Evolutionary conservation across 1,284 basidiomycete genomes (phyloP), one percentile per base, ranked within the genome.

Genomic region (Pseudozyma sp.): DNA sequence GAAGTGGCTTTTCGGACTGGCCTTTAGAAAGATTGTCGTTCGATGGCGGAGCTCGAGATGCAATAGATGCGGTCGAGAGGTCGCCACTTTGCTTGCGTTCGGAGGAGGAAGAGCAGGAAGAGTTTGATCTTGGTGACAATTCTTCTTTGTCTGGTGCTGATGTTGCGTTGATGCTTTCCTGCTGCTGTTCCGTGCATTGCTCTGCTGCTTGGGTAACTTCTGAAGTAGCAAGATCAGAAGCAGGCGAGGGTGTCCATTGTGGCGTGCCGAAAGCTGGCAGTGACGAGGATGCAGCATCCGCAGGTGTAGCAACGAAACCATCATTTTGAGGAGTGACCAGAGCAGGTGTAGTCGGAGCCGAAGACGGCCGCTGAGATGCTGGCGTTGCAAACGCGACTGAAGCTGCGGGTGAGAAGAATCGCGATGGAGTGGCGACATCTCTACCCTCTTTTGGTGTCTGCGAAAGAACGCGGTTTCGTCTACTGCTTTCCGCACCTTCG

Each of bases 1-100:
- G 25, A 31, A 6, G 3, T 31, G 25, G 6, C 25, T 31, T 31
- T 31, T 31, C 25, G 6, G 6, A 6, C 25, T 31, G 25, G 25
- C 6, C 25, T 31, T 31, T 31, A 3, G 3, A 6, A 3, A 6
- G 25, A 3, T 31, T 6, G 6, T 31, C 25, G 25, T 31, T 31
- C 6, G 25, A 31, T 31, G 6, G 25, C 25, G 25, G 38, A 12
- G 7, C 11, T 8, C 9, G 38, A 18, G 47, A 39, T 44, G 56
- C 5, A 48, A 52, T 39, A 10, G 52, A 34, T 1, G 68, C 51
- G 21, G 53, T 64, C 3, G 59, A 59, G n/a, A 60, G n/a, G 12
- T 61, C 58, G 19, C 69, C 69, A 13, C 34, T 44, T 25, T 66
- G 69, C 48, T 71, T 71, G 7, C 39, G 43, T 19, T 56, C 62